These are phyloP conservation scores for Lojkania enalia DNA, from an alignment of 2,329 filamentous ascomycete species.

Conservation along the genomic window DNA sequence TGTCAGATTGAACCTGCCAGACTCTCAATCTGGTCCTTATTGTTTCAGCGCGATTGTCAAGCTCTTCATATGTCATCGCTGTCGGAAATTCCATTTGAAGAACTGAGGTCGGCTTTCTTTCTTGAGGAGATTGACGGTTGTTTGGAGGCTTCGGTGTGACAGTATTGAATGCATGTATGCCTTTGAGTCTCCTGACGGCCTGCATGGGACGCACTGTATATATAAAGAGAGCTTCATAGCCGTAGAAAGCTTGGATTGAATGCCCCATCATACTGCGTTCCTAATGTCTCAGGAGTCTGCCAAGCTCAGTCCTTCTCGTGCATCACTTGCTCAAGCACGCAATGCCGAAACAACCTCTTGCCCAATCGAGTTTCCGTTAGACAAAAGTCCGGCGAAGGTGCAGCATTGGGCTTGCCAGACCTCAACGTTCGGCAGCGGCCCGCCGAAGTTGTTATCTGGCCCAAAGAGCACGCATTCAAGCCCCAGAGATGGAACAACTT, in stretches of 20 bases:
- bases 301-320: neutral
- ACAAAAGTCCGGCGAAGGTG: neutral
- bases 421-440: neutral
- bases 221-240: neutral
- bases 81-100: neutral
- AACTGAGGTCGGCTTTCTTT: neutral
- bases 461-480: neutral
- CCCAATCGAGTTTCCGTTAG: neutral
- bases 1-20: neutral
- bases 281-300: neutral
- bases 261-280: neutral
- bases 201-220: neutral
- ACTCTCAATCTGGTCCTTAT: neutral
- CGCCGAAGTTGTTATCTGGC: neutral
- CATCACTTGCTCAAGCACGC: neutral
- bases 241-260: neutral
- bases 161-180: neutral
- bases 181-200: neutral
- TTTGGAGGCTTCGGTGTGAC: neutral
- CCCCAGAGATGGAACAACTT: neutral
- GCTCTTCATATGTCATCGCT: conserved; percentile 1
- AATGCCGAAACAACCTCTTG: neutral
- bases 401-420: neutral
- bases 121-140: neutral
- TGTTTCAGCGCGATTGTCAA: conserved; percentile 1